Evolutionary conservation across 192 early-diverging fungal species (phyloP), one percentile per base, ranked within the genome.

Genomic region (Gorgonomyces haynaldii): DNA sequence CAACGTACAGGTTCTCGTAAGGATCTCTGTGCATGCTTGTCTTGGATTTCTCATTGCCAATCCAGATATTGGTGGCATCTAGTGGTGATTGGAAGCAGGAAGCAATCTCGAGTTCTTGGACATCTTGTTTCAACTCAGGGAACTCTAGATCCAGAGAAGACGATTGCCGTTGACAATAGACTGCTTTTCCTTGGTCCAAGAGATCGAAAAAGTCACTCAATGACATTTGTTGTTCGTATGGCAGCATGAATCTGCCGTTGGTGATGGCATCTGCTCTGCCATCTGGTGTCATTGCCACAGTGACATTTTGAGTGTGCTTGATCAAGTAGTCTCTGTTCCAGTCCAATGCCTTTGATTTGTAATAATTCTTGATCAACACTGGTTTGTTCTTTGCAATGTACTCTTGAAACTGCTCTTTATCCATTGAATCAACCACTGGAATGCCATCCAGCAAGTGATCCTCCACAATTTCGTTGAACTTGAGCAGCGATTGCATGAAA

Each of bases 11-110:
- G 42, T 76, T 76, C 35, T 76, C 74, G 42, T 76, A 76, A 28
- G 58, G 66, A 37, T 76, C 74, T 48, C 71, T 76, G 51, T 76
- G 74, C 17, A 70, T 31, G 4, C 65, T 58, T 1, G 74, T 70
- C 17, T 45, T 42, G 6, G 70, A 32, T 2, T 38, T 19, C 1
- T 22, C 26, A 10, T 42, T 37, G 4, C 74, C 74, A 20, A 74
- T 32, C 74, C 74, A 76, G n/a, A 76, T 45, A 45, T 76, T 76
- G 35, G 61, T 60, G 2, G 74, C 74, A 47, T 76, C 72, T 23
- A 64, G 61, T 40, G 4, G 13, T 27, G 38, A 20, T 8, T 52
- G 37, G 21, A 13, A 17, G n/a, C n/a, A n/a, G n/a, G n/a, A n/a
- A 15, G 13, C 28, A 27, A 58, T 59, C 66, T 4, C 69, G 45